Evolutionary conservation across 1,139 yeast genomes (phyloP), one percentile per base, ranked within the genome.

Genomic region (Pichia sp.): DNA sequence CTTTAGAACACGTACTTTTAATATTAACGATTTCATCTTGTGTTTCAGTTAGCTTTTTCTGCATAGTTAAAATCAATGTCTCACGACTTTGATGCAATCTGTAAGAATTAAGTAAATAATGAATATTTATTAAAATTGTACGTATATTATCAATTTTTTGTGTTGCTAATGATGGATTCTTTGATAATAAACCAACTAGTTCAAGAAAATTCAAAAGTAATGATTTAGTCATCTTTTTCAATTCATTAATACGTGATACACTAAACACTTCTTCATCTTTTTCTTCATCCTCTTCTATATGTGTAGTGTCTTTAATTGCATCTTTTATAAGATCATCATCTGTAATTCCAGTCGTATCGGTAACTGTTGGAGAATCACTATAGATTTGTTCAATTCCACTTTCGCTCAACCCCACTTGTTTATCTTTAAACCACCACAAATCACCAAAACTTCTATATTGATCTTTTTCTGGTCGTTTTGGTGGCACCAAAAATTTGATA

Each of bases 21-120:
- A 76, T 74, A 28, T 56, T 53, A 5, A 56, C 58, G 7, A 74
- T 72, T 41, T 72, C 76, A 13, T 55, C 56, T 33, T 57, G 54
- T 46, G 74, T 73, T 22, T 60, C 52, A 23, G 64, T 66, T 29
- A 76, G 70, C 49, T 73, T 73, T 37, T 69, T 68, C 48, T 67
- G 69, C 46, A 75, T 61, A 40, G 70, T 61, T 67, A 74, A 65
- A 25, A 76, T 76, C 51, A 76, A 60, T 45, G 74, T 71, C 49
- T 76, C 81, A 44, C 81, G 58, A n/a, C 78, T 72, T 52, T 76
- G 81, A 54, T 76, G 80, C 5, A 78, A 72, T 48, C 81, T 62
- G 52, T 76, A 76, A 7, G 78, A 71, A 54, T 76, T 76, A 38
- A 76, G 58, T 27, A 76, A 62, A 56, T 76, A 80, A 53, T 75